Evolutionary conservation across 768 basidiomycete genomes (phyloP), one percentile per base, ranked within the genome.

Genomic region (Omphalotus guepiniiformis): DNA sequence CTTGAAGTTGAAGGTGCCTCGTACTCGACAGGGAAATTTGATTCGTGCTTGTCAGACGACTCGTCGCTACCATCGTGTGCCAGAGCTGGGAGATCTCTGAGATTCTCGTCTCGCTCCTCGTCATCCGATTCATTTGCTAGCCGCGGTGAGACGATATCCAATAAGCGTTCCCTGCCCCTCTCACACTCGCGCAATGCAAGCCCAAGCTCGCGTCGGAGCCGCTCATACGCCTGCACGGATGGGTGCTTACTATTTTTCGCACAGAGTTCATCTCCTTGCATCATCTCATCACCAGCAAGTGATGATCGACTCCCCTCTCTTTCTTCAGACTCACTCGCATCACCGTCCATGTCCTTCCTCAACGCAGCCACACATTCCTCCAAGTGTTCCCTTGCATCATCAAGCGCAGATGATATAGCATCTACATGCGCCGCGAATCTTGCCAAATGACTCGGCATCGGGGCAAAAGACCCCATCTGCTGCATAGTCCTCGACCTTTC

Each of bases 121-220:
- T 26, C 43, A 22, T 28, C 54, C 45, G 54, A 56, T 7, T 55
- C 53, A 12, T 22, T 38, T 25, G 43, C 49, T 4, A 36, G 22
- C 25, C 47, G 54, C 0, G 81, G 80, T n/a, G 70, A 59, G 3
- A 88, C 63, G 45, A 85, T 65, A 41, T 79, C 75, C 1, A 83
- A 54, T 26, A 92, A 67, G 15, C 76, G 74, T 32, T 80, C 83
- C 15, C 85, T 70, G 0, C 89, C 89, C 6, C 89, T 77, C 63
- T 92, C 89, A 58, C 88, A 92, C 56, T 92, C 90, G 6, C 88
- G 69, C 25, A 92, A 65, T 1, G 88, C 89, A 19, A 85, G 63
- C 6, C 89, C 90, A 6, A 93, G 74, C 56, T 91, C 87, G 4
- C 80, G 75, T 9, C 89, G 75, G 13, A 92, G 70, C 0, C 82